Evolutionary conservation across 176 grass and related monocot genomes (phyloP).

Genomic region (Avena sativa): DNA sequence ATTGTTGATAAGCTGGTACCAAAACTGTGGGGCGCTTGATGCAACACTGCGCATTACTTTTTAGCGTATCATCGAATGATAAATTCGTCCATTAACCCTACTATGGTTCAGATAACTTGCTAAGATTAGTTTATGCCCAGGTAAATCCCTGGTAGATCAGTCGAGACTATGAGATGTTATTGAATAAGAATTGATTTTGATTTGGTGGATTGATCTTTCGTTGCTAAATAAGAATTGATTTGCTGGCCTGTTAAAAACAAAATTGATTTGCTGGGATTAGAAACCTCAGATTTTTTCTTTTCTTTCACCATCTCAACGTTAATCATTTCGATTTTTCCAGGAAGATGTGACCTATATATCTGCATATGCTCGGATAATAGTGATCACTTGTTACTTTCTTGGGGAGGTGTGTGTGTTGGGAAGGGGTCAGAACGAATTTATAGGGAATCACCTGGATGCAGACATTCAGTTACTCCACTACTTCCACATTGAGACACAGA

Average conservation of each 20-base stretch:
- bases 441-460: neutral
- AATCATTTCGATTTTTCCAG: neutral
- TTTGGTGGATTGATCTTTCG: conserved; percentile 12
- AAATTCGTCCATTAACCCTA: neutral
- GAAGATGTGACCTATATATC: neutral
- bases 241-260: neutral
- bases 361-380: neutral
- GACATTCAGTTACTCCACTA: neutral
- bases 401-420: neutral
- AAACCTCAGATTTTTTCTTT: neutral
- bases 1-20: neutral
- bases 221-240: neutral
- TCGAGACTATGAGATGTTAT: neutral
- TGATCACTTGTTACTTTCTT: neutral
- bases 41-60: neutral
- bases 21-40: neutral
- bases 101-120: neutral
- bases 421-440: neutral
- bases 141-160: neutral
- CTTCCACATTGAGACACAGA: neutral
- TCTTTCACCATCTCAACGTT: neutral
- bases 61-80: neutral
- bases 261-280: neutral
- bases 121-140: neutral
- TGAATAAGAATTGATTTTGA: neutral